Evolutionary conservation across 805 yeast genomes (phyloP), one percentile per base, ranked within the genome.

Genomic region (Trichomonascus vanleenenianus): DNA sequence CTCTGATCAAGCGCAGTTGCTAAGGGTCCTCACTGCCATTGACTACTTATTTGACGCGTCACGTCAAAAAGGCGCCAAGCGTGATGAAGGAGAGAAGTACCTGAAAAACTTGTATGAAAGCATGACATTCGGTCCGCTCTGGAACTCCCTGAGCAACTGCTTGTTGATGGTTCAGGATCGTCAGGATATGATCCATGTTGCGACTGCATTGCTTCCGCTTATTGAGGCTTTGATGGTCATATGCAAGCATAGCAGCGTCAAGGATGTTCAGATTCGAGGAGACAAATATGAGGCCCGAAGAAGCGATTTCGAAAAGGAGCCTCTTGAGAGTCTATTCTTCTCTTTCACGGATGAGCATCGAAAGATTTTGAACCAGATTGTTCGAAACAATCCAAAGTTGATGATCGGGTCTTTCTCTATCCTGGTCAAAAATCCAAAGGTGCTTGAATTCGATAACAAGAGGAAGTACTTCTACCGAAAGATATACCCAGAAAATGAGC

Each of bases 391-490:
- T 62, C 94, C 97, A 0, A 85, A 88, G 56, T 71, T 93, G 55
- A 85, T 91, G 95, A 83, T 91, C 62, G 98, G 98, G 0, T 95
- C 97, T 12, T 88, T 93, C 60, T 78, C 95, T 1, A 80, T 88
- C 72, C 70, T 93, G 54, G 91, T 93, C 12, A 75, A 83, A 55
- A 91, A 87, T 59, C 93, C 96, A 6, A 80, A 81, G 58, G 91
- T 89, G 2, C 68, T 93, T 52, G 97, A 93, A 56, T 93, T 93
- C 67, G 97, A 93, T 64, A 93, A 89, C 67, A 93, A 94, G 66
- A 76, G 85, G 58, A 81, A 81, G 54, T 88, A 81, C 64, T 91
- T 93, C 59, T 85, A 79, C 53, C 75, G 91, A 41, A 78, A 81
- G 55, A 59, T 93, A 12, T 89, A 84, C 60, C 68, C 27, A 71